Conservation (phyloP, 805 yeast species). For the Phaffomyces thermotolerans region DNA sequence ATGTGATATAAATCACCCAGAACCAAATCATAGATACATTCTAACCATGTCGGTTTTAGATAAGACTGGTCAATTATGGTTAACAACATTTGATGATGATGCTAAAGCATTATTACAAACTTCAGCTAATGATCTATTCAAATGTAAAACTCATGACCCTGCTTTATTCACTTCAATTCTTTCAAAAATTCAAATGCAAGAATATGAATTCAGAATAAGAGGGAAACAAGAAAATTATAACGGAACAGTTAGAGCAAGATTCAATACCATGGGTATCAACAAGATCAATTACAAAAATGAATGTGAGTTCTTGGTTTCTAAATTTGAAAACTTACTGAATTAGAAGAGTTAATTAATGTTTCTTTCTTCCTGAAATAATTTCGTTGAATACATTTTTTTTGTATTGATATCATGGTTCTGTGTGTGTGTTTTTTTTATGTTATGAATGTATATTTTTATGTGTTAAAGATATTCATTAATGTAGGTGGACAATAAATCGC, state of each 20-base stretch:
- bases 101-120: conserved; percentile 63
- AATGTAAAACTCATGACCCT: conserved; percentile 40
- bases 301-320: conserved; percentile 44
- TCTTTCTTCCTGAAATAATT: background rate
- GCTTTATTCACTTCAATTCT: conserved; percentile 39
- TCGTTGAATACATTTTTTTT: background rate
- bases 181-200: conserved; percentile 51
- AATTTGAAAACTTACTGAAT: conserved; percentile 20
- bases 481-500: too few relatives aligned
- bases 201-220: conserved; percentile 66
- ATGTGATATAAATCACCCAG: conserved; percentile 62
- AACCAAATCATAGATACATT: conserved; percentile 76
- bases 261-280: conserved; percentile 50
- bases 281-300: conserved; percentile 52
- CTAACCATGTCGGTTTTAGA: conserved; percentile 74
- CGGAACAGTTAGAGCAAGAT: conserved; percentile 70
- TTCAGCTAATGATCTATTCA: conserved; percentile 50
- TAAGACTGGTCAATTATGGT: conserved; percentile 76
- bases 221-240: conserved; percentile 83
- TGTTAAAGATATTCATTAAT: too few relatives aligned
- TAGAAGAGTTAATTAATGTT: conserved; percentile 2
- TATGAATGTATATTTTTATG: background rate
- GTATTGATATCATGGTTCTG: background rate
- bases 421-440: background rate
- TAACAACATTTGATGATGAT: conserved; percentile 79